Evolutionary conservation across 345 rosid species (phyloP), one percentile per base, ranked within the genome.

Genomic region (Alliaria petiolata): DNA sequence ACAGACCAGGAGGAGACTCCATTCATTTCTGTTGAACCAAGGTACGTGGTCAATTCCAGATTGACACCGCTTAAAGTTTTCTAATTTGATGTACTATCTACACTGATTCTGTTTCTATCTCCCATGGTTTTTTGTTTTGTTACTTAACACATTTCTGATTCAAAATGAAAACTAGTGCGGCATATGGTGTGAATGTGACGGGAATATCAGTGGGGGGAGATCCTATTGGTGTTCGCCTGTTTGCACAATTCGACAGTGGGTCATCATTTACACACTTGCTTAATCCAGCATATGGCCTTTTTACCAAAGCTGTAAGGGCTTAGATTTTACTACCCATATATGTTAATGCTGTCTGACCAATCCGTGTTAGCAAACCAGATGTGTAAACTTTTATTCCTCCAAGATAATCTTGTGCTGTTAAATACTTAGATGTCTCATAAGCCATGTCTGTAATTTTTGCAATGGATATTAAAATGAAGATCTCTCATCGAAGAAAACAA

Each of bases 241-340:
- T 58, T 66, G 93, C 99, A 75, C 73, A 82, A 67, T 81, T 95
- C 40, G 95, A 95, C 81, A 67, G 96, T 1, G 99, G 99, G 33
- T 85, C 99, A 71, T 83, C 97, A 8, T 91, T 95, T 69, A 85
- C 99, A 10, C 89, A 84, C 75, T 81, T 93, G 68, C 83, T 81
- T 4, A 91, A 93, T 60, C 93, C 95, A 6, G 90, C 90, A 46
- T 93, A 91, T 78, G 74, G 87, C 5, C 51, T 76, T 35, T 40
- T 91, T 34, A 44, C 96, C 49, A 67, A 81, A 68, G 75, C 74
- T 51, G 97, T 93, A 82, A 81, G 96, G 72, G 12, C 12, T 22
- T 30, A 51, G 35, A 71, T 9, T 31, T 16, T 17, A 14, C 44
- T 50, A 49, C 50, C 2, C 44, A 51, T 0, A 35, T 43, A 28